A percentile compares a stretch with the other conserved stretches of the same genome.
Evolutionary conservation across 1,284 basidiomycete genomes (phyloP).

Genomic region (Marasmius fiardii): DNA sequence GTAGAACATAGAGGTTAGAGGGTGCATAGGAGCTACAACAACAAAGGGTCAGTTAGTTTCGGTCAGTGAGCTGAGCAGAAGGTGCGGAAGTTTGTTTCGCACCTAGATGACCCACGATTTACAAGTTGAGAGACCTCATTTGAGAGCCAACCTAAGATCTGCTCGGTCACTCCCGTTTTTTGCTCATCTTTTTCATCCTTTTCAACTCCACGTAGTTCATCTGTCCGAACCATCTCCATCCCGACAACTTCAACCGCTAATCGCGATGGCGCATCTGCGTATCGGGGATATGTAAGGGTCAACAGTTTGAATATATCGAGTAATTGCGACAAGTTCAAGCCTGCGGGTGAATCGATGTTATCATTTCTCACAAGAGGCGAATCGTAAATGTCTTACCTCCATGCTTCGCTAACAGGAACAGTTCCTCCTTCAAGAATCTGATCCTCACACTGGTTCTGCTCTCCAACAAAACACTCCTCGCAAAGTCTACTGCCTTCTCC

Average conservation of each 20-base stretch:
- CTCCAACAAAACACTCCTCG: slow-evolving; percentile 44
- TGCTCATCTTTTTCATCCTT: slow-evolving; percentile 34
- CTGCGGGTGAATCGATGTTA: slow-evolving; percentile 32
- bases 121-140: slow-evolving; percentile 57
- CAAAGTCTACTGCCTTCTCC: slow-evolving; percentile 50
- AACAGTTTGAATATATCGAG: slow-evolving; percentile 74
- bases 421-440: slow-evolving; percentile 60
- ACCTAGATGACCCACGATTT: slow-evolving; percentile 50
- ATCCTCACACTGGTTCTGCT: slow-evolving; percentile 52
- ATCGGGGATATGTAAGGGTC: slow-evolving; percentile 73
- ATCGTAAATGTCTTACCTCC: slow-evolving; percentile 41
- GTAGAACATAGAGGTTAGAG: slow-evolving; percentile 64
- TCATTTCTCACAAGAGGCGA: slow-evolving; percentile 1
- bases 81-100: slow-evolving; percentile 16
- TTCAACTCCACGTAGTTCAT: slow-evolving; percentile 46
- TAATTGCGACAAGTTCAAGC: slow-evolving; percentile 60
- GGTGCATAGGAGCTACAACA: slow-evolving; percentile 54
- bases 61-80: not conserved
- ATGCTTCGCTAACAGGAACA: slow-evolving; percentile 56
- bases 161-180: slow-evolving; percentile 58
- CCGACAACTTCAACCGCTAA: slow-evolving; percentile 67
- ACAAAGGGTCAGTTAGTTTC: slow-evolving; percentile 14
- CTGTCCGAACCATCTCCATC: slow-evolving; percentile 56
- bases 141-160: slow-evolving; percentile 70
- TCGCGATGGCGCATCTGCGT: slow-evolving; percentile 69